phyloP scores from a whole-genome alignment of 2,329 filamentous ascomycete genomes.

The Fusarium nematophilum region DNA sequence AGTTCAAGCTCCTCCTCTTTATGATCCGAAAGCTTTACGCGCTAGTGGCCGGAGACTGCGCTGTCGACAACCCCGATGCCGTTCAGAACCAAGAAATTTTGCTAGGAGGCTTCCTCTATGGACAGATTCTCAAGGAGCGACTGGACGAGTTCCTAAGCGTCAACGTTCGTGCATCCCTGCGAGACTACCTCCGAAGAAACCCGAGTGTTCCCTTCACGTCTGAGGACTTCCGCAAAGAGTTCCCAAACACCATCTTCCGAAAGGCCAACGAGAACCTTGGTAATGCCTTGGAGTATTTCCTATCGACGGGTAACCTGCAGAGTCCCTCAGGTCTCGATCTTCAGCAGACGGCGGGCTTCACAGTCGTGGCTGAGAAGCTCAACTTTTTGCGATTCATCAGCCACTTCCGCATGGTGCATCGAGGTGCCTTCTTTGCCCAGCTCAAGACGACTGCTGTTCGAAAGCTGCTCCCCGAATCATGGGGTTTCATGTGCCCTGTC shows the following conservation, averaged over 20 bases:
- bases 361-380: conserved; percentile 97
- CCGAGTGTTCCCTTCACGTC: conserved; percentile 80
- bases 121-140: conserved; percentile 94
- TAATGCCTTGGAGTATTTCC: conserved; percentile 89
- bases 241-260: conserved; percentile 80
- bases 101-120: conserved; percentile 92
- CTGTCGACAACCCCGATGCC: conserved; percentile 95
- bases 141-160: conserved; percentile 85
- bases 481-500: conserved; percentile 97
- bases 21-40: conserved; percentile 97
- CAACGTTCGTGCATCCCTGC: conserved; percentile 62
- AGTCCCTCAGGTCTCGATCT: conserved; percentile 93
- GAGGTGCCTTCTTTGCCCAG: conserved; percentile 98
- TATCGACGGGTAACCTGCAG: conserved; percentile 93
- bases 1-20: conserved; percentile 93
- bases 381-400: conserved; percentile 99
- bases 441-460: conserved; percentile 96
- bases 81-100: conserved; percentile 96
- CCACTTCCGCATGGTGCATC: conserved; percentile 98
- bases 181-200: conserved; percentile 67
- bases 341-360: conserved; percentile 94
- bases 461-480: conserved; percentile 95
- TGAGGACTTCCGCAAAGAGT: conserved; percentile 81
- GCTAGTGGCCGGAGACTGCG: conserved; percentile 90
- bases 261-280: conserved; percentile 91